These are phyloP conservation scores for Capsella rubella DNA, from an alignment of 441 rosid genomes.

Conservation along the genomic window DNA sequence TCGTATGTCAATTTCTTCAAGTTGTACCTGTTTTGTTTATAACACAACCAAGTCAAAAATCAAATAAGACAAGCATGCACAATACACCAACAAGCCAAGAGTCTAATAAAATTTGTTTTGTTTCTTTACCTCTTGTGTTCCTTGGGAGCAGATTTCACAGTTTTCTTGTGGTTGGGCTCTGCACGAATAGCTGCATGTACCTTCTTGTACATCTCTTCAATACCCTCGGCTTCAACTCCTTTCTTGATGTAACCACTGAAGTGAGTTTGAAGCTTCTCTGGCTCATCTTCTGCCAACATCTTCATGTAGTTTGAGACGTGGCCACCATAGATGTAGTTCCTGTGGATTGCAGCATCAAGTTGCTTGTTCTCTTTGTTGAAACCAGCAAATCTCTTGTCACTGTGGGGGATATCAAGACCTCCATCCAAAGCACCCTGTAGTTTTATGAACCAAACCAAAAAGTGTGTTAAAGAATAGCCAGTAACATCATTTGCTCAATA, in stretches of 20 bases:
- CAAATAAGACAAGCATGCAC: too few relatives aligned
- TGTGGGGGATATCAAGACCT: slow-evolving; percentile 93
- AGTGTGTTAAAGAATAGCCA: background rate
- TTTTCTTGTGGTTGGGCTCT: slow-evolving; percentile 73
- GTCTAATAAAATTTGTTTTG: background rate
- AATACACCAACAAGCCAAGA: too few relatives aligned
- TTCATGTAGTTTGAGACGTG: slow-evolving; percentile 86
- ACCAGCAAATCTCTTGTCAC: slow-evolving; percentile 94
- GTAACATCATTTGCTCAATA: background rate
- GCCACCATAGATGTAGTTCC: slow-evolving; percentile 81
- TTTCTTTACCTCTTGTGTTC: slow-evolving; percentile 72
- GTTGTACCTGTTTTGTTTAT: slow-evolving; percentile 71
- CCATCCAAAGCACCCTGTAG: slow-evolving; percentile 89
- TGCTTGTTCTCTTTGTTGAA: slow-evolving; percentile 76
- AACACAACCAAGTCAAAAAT: too few relatives aligned
- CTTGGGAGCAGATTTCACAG: slow-evolving; percentile 66
- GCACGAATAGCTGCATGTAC: slow-evolving; percentile 95
- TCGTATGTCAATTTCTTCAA: slow-evolving; percentile 77
- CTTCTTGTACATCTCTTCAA: slow-evolving; percentile 79
- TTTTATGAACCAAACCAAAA: background rate
- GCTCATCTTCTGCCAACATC: slow-evolving; percentile 71
- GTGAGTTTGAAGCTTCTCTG: slow-evolving; percentile 91
- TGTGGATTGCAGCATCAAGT: slow-evolving; percentile 84
- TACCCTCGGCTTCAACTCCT: slow-evolving; percentile 73
- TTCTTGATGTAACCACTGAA: slow-evolving; percentile 75